Percentiles rank a stretch among this genome's conserved stretches.
phyloP scores from a whole-genome alignment of 129 eudicot species.

The Chrysanthemum seticuspe region DNA sequence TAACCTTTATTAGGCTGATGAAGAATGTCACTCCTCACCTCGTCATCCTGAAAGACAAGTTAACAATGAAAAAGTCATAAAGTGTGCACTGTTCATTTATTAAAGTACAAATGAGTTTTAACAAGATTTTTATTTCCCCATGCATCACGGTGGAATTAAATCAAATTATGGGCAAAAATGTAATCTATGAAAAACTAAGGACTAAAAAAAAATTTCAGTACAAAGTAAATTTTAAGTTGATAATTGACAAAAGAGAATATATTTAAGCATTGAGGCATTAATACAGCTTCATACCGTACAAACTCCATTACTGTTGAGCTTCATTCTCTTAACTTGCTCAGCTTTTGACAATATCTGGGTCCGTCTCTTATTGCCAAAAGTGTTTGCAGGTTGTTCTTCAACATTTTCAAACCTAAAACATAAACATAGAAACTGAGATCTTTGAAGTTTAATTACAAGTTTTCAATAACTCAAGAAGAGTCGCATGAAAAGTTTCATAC shows the following conservation, averaged over 20 bases:
- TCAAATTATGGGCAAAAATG: no score
- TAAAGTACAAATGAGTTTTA: background rate
- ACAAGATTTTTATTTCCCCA: no score
- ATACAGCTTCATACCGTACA: constrained; percentile 30
- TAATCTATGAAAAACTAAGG: no score
- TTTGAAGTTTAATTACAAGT: background rate
- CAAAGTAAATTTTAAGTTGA: background rate
- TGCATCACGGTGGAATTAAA: no score
- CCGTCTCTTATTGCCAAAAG: constrained; percentile 54
- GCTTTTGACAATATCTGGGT: constrained; percentile 43
- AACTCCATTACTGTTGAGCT: constrained; percentile 38
- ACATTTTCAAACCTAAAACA: constrained; percentile 52
- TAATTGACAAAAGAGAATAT: background rate
- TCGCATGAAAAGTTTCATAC: constrained; percentile 27
- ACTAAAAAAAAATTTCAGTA: background rate
- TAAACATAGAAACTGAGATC: constrained; percentile 6
- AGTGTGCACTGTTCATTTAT: constrained; percentile 1
- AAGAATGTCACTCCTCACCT: constrained; percentile 25
- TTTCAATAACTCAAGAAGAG: background rate
- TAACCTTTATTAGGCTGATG: constrained; percentile 39
- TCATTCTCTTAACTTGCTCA: constrained; percentile 62
- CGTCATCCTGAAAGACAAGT: constrained; percentile 47
- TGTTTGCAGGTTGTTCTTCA: constrained; percentile 47
- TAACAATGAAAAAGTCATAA: constrained; percentile 2
- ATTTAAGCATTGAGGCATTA: constrained; percentile 1